Conservation (phyloP, 228 moss, liverwort and hornwort genomes). For the Sphagnum magellanicum region DNA sequence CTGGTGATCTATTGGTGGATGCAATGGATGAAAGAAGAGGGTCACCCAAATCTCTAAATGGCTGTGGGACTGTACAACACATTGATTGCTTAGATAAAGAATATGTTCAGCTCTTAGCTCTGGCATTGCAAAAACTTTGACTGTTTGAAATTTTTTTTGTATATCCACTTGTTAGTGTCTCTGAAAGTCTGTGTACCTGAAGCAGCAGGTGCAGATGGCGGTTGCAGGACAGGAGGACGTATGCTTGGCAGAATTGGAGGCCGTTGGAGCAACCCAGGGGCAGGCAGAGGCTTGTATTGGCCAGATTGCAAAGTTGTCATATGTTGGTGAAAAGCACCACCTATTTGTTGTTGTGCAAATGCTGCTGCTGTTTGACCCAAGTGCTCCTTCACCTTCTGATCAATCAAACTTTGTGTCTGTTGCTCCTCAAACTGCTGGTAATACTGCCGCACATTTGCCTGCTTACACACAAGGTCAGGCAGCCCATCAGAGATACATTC, state of each 20-base stretch:
- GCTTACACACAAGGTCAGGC: not conserved
- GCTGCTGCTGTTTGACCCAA: constrained; percentile 88
- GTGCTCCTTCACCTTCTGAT: constrained; percentile 98
- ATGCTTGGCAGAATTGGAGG: constrained; percentile 65
- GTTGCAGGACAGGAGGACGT: constrained; percentile 83
- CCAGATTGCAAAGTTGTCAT: constrained; percentile 66
- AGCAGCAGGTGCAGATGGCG: constrained; percentile 50
- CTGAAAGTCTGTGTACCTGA: constrained; percentile 40
- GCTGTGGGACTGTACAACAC: not conserved
- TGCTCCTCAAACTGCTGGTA: constrained; percentile 99
- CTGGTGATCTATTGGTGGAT: too few relatives aligned
- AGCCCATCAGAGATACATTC: not conserved
- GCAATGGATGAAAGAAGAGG: not conserved
- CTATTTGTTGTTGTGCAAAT: constrained; percentile 69
- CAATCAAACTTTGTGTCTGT: constrained; percentile 99
- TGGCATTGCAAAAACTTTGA: too few relatives aligned
- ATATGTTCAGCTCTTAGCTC: not conserved
- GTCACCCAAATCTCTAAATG: not conserved
- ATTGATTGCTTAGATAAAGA: not conserved
- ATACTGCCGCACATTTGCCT: constrained; percentile 96
- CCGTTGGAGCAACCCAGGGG: constrained; percentile 63
- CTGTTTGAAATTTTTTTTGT: constrained; percentile 20
- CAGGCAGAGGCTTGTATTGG: constrained; percentile 75
- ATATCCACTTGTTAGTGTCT: not conserved
- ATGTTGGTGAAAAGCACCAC: constrained; percentile 92